Percentiles rank a stretch among this genome's conserved stretches.
These are phyloP conservation scores for Candida boleticola DNA, from an alignment of 805 yeast species.

Conservation along the genomic window DNA sequence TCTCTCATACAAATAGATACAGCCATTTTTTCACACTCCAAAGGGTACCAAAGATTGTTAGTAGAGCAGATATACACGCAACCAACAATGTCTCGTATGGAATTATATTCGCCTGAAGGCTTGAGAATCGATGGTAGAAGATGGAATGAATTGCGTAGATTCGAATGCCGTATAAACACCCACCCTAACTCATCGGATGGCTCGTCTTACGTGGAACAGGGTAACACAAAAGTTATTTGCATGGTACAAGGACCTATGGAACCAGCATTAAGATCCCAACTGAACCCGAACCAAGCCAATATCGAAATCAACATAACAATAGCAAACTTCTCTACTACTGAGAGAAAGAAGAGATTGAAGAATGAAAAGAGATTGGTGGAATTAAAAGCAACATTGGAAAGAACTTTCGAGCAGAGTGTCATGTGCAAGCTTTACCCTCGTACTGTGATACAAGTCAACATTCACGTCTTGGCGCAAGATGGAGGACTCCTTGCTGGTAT, in stretches of 20 bases:
- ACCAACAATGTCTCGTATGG: conserved; percentile 61
- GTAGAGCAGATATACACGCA: too few species aligned
- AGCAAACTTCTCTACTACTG: conserved; percentile 78
- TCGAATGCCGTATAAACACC: conserved; percentile 79
- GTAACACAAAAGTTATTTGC: conserved; percentile 85
- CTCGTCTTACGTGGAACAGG: conserved; percentile 88
- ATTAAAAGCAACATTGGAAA: conserved; percentile 60
- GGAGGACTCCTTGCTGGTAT: conserved; percentile 83
- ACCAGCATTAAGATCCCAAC: conserved; percentile 57
- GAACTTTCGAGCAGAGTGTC: conserved; percentile 73
- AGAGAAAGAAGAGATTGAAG: conserved; percentile 65
- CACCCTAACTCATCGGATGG: conserved; percentile 90
- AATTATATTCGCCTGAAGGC: conserved; percentile 94
- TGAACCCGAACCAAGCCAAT: conserved; percentile 50
- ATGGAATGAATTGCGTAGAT: conserved; percentile 87
- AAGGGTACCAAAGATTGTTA: too few species aligned
- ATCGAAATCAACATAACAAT: conserved; percentile 65
- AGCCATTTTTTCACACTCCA: too few species aligned
- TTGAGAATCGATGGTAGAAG: conserved; percentile 90
- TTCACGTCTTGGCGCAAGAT: conserved; percentile 83
- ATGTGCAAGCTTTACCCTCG: conserved; percentile 76
- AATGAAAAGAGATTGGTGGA: conserved; percentile 72
- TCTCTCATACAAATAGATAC: too few species aligned
- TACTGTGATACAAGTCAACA: conserved; percentile 70
- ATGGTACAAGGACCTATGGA: conserved; percentile 89